Base-by-base conservation (phyloP, 2,329 filamentous ascomycete genomes). In the Hypoxylon sp. region DNA sequence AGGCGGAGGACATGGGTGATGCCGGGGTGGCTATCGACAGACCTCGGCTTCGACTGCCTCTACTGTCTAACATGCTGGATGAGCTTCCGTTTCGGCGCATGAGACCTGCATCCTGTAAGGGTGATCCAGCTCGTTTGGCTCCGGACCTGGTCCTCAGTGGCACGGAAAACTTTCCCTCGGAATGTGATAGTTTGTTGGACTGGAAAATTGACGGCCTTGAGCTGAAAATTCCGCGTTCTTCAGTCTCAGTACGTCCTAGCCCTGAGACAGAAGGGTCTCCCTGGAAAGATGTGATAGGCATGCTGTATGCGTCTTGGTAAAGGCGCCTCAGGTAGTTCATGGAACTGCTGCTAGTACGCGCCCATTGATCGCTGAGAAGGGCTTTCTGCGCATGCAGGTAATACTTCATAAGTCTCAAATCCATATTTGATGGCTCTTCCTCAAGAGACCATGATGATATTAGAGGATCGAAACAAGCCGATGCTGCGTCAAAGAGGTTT, bases 401-500 rank as follows among this genome's bases (percentile, higher is more conserved):
- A 51, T 69, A 69, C 34, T 69, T 69, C n/a, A 69, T 57, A 13
- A 69, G 59, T 19, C 58, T 59, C 15, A 67, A 30, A 20, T 69
- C 67, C 51, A 67, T 57, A 34, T 65, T 63, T 28, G 54, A 54
- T 20, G 67, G 67, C 28, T 69, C 67, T 46, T 67, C 59, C 26
- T 69, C 67, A 19, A 69, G 59, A n/a, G 67, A 69, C 67, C 67
- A 69, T 0, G 61, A 30, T 22, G 54, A 63, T 26, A 59, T 41
- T 11, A 69, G 32, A 28, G 67, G 67, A 47, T 69, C 67, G 20
- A 67, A 69, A 6, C 64, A 62, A 44, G 67, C 62, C 2, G 67
- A 69, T 19, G 67, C 49, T 4, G 64, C 67, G 6, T 69, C 64
- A 30, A 69, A 69, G n/a, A 69, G 59, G 17, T 69, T 62, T 7